Evolutionary conservation across 2,329 filamentous ascomycete species (phyloP).

Genomic region (Calonectria ilicicola): DNA sequence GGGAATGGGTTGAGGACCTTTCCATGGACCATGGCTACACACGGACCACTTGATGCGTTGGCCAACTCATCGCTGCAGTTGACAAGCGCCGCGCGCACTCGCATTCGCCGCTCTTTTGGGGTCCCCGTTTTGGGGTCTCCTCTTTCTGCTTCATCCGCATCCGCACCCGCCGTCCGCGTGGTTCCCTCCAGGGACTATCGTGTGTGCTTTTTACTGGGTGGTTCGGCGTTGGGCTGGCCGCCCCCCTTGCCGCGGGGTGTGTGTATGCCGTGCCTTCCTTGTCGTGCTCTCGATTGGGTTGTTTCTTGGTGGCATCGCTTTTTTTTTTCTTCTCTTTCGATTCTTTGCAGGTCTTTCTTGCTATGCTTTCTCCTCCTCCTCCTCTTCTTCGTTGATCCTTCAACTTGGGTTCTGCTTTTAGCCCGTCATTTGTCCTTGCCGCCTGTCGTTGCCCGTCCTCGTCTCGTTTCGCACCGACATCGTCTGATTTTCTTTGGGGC

Average conservation of each 20-base stretch:
- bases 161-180: conserved; percentile 19
- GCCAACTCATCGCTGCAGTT: conserved; percentile 59
- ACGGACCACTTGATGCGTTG: conserved; percentile 58
- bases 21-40: conserved; percentile 50
- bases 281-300: conserved; percentile 32
- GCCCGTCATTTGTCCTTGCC: background rate
- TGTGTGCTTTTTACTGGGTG: conserved; percentile 25
- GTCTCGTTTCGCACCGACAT: conserved; percentile 5
- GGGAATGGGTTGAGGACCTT: conserved; percentile 42
- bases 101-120: conserved; percentile 33
- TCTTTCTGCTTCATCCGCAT: conserved; percentile 20
- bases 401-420: background rate
- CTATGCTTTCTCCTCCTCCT: background rate
- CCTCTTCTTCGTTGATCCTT: background rate
- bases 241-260: conserved; percentile 22
- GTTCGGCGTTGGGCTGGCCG: conserved; percentile 6
- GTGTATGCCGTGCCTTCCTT: conserved; percentile 25
- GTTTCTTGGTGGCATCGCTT: conserved; percentile 18
- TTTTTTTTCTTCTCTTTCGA: conserved; percentile 7
- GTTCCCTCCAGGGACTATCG: conserved; percentile 19
- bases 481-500: conserved; percentile 16
- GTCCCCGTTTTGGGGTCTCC: conserved; percentile 19
- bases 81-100: conserved; percentile 46
- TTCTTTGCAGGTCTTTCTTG: background rate
- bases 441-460: background rate